Percentiles rank a stretch among this genome's conserved stretches.
phyloP scores from a whole-genome alignment of 345 rosid genomes.

The Isatis tinctoria region DNA sequence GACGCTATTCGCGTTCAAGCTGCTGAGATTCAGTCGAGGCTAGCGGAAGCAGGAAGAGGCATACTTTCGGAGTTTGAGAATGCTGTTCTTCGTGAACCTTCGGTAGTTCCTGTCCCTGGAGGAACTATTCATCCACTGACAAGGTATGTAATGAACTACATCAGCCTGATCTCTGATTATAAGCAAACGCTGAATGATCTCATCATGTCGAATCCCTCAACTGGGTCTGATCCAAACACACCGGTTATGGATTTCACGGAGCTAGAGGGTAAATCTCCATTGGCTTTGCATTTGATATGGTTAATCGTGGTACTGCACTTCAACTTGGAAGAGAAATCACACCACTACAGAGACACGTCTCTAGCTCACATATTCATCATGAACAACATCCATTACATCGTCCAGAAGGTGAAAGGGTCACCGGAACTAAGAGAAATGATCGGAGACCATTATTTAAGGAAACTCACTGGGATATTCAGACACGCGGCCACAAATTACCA shows the following conservation, averaged over 20 bases:
- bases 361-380: conserved; percentile 73
- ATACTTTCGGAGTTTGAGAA: conserved; percentile 82
- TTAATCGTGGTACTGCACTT: conserved; percentile 74
- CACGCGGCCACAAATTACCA: conserved; percentile 77
- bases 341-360: conserved; percentile 71
- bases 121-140: conserved; percentile 95
- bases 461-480: conserved; percentile 67
- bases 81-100: conserved; percentile 75
- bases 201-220: conserved; percentile 72
- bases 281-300: conserved; percentile 89
- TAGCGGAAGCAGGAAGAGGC: conserved; percentile 85
- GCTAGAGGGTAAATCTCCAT: conserved; percentile 61
- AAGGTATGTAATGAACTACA: conserved; percentile 95
- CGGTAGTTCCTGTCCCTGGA: conserved; percentile 72
- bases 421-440: conserved; percentile 87
- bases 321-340: conserved; percentile 83
- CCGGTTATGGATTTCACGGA: conserved; percentile 81
- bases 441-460: conserved; percentile 75
- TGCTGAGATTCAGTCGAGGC: conserved; percentile 67
- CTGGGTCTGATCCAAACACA: conserved; percentile 60
- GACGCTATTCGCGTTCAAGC: conserved; percentile 66
- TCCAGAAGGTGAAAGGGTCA: conserved; percentile 78
- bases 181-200: conserved; percentile 71
- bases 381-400: conserved; percentile 91
- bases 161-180: conserved; percentile 86